Evolutionary conservation across 2,329 filamentous ascomycete species (phyloP), one percentile per base, ranked within the genome.

Genomic region (Aspergillus puulaauensis): DNA sequence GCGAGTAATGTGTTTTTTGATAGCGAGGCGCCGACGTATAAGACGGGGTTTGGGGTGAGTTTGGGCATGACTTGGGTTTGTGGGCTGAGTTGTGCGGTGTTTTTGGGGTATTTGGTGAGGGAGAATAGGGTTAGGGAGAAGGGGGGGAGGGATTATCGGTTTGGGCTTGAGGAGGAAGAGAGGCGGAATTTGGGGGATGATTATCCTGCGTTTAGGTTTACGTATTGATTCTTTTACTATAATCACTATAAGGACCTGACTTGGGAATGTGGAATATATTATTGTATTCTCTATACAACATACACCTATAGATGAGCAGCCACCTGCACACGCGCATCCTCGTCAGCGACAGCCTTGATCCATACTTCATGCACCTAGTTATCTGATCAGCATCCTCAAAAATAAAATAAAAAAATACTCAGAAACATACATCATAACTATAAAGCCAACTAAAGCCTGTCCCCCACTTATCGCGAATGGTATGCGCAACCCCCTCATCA

Each of bases 1-100:
- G 72, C 71, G 4, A 68, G 70, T 24, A 77, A 78, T 56, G 68
- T 79, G 6, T 80, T 79, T 59, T 73, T 79, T 60, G 69, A 66
- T 9, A 57, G 54, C 3, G 67, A 79, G 61, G 64, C 70, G 3
- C 77, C 76, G 3, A 65, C 60, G 6, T 79, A 77, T 56, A 68
- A 66, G 2, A 73, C 72, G 0, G 77, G 76, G 1, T 75, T 74
- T 61, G 68, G 70, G 2, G 72, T 70, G 3, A 74, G 75, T 11
- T 61, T 79, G 12, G 71, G 63, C 2, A 66, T 73, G 58, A 57
- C 41, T 6, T 60, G 61, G 43, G 35, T 63, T 40, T 61, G 52
- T 14, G 60, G 57, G 1, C 11, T 57, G 24, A 37, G 59, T 15
- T 59, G 59, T 52, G 35, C 51, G n/a, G 49, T 56, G 9, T 63